These are phyloP conservation scores for Ophiocordyceps camponoti-rufipedis DNA, from an alignment of 2,329 filamentous ascomycete genomes.

Conservation along the genomic window DNA sequence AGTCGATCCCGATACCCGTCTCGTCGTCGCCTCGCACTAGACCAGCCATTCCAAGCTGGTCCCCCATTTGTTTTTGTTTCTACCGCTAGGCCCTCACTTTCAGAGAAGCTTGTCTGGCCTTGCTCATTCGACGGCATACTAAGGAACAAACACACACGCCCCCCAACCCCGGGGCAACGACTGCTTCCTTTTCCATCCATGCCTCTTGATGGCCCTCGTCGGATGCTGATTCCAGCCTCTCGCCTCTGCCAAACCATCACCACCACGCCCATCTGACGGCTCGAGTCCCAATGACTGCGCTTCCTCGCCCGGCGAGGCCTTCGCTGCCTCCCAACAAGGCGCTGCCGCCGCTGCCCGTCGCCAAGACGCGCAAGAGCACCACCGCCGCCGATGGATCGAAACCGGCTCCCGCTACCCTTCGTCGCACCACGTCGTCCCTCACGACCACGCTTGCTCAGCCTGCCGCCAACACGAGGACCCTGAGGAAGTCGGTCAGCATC, in stretches of 20 bases:
- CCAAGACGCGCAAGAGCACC: slow-evolving; percentile 50
- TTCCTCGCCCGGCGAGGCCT: slow-evolving; percentile 48
- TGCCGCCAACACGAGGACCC: slow-evolving; percentile 37
- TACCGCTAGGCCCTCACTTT: too few relatives aligned
- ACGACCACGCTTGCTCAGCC: slow-evolving; percentile 36
- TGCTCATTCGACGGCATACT: too few relatives aligned
- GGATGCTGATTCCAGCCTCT: not conserved
- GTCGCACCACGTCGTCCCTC: slow-evolving; percentile 33
- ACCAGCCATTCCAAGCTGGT: not conserved
- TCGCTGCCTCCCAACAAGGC: slow-evolving; percentile 55
- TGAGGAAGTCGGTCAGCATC: slow-evolving; percentile 83
- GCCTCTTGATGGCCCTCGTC: not conserved
- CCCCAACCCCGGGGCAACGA: not conserved
- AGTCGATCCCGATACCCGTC: not conserved
- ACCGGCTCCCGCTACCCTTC: slow-evolving; percentile 36
- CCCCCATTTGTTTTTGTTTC: too few relatives aligned
- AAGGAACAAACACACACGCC: not conserved
- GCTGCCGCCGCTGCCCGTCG: slow-evolving; percentile 54
- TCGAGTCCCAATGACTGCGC: slow-evolving; percentile 24
- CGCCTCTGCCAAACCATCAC: not conserved
- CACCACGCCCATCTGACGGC: not conserved
- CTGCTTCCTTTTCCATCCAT: not conserved
- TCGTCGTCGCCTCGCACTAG: not conserved
- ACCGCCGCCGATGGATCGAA: slow-evolving; percentile 29
- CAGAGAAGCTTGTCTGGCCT: too few relatives aligned